Percentiles rank a stretch among this genome's conserved stretches.
These are phyloP conservation scores for Amoebophrya sp. DNA, from an alignment of 169 alveolate genomes.

Conservation along the genomic window DNA sequence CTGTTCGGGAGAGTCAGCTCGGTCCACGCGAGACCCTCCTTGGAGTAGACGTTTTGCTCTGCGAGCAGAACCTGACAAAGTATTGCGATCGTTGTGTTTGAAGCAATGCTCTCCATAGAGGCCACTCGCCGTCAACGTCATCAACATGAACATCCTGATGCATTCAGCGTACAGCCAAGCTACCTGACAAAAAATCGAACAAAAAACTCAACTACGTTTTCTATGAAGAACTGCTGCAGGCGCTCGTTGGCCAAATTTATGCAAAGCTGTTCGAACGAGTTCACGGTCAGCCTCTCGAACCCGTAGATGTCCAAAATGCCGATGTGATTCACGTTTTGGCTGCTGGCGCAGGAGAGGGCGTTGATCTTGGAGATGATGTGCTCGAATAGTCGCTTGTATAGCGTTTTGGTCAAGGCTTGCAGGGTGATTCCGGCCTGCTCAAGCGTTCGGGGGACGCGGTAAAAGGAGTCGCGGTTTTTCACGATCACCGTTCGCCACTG, in stretches of 20 bases:
- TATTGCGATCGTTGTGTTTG: too few species aligned
- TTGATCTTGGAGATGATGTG: background rate
- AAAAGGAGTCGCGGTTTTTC: background rate
- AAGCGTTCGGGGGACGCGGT: background rate
- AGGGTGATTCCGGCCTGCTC: background rate
- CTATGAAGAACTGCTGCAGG: conserved; percentile 72
- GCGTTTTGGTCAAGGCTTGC: background rate
- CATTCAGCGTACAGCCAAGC: too few species aligned
- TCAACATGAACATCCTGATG: too few species aligned
- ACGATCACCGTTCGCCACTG: conserved; percentile 15
- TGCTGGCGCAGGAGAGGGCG: background rate
- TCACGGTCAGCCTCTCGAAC: conserved; percentile 70
- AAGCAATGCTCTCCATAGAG: too few species aligned
- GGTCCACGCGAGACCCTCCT: background rate
- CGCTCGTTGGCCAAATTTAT: conserved; percentile 77
- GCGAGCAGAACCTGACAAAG: background rate
- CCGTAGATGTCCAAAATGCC: conserved; percentile 72
- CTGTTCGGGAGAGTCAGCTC: background rate
- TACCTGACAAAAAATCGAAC: too few species aligned
- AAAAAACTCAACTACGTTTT: conserved; percentile 67
- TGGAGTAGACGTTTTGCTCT: background rate
- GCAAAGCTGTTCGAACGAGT: conserved; percentile 74
- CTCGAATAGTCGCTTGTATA: background rate
- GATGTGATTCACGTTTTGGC: conserved; percentile 12
- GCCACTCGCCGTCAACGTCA: too few species aligned